These are phyloP conservation scores for Hymenoscyphus albidus DNA, from an alignment of 2,329 filamentous ascomycete species.

Conservation along the genomic window DNA sequence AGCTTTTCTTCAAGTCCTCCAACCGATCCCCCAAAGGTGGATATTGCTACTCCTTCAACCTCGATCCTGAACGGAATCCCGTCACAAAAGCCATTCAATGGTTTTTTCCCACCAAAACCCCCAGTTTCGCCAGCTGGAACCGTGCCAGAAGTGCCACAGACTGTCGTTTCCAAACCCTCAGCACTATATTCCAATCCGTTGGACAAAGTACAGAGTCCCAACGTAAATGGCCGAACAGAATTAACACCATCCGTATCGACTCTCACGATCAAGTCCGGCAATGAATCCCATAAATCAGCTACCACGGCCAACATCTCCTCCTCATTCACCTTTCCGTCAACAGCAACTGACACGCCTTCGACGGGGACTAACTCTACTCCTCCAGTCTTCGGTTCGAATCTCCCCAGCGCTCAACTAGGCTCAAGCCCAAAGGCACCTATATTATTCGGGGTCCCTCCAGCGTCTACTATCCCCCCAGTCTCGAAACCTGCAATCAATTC, in stretches of 20 bases:
- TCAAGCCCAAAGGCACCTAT: constrained; percentile 9
- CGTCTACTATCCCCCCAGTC: neutral
- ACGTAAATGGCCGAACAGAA: neutral
- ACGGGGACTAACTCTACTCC: neutral
- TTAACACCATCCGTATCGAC: neutral
- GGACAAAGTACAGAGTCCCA: neutral
- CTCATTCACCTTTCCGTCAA: neutral
- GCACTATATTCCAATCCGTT: neutral
- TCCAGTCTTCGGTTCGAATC: neutral
- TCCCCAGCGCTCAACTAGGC: neutral
- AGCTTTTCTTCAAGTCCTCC: neutral
- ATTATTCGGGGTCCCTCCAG: constrained; percentile 4
- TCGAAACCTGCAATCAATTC: neutral
- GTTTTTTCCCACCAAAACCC: constrained; percentile 7
- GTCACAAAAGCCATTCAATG: constrained; percentile 10
- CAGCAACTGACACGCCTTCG: neutral
- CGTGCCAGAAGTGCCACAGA: neutral
- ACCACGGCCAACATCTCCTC: neutral
- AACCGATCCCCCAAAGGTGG: neutral
- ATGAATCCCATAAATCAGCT: neutral
- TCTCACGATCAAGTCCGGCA: neutral
- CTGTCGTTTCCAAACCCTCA: neutral
- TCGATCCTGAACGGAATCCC: constrained; percentile 21
- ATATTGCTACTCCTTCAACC: neutral
- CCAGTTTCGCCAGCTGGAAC: neutral